These are phyloP conservation scores for Gonapodya sp. DNA, from an alignment of 192 early-diverging fungal species.

Conservation along the genomic window DNA sequence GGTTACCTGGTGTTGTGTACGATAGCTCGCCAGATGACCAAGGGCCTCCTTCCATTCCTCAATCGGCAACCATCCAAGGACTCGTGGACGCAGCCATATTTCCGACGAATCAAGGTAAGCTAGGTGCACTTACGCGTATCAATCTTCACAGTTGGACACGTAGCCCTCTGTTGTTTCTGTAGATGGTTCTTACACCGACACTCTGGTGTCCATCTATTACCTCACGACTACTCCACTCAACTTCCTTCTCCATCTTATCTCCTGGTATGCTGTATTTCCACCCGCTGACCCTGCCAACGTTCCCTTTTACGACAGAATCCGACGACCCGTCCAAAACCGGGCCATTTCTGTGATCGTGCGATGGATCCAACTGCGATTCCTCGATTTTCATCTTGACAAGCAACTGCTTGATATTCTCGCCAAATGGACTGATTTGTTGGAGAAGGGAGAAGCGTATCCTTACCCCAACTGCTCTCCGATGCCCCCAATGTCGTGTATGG, in stretches of 20 bases:
- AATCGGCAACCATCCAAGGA: background rate
- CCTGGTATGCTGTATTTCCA: background rate
- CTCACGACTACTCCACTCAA: background rate
- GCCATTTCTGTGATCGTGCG: background rate
- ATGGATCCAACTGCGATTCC: background rate
- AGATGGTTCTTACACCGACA: background rate
- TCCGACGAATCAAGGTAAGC: background rate
- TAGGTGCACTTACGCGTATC: no score
- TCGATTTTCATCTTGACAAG: background rate
- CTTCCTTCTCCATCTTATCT: background rate
- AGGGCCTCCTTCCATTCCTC: background rate
- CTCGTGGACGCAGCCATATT: background rate
- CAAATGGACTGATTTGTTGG: background rate
- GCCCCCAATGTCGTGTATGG: background rate
- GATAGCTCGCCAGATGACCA: background rate
- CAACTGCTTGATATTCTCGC: background rate
- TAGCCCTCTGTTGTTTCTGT: no score
- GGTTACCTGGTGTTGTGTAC: background rate
- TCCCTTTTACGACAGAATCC: background rate
- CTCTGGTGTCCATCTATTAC: background rate
- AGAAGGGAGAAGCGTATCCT: background rate
- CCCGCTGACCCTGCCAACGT: background rate
- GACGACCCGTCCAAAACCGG: background rate
- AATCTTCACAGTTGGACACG: no score
- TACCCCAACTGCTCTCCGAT: background rate